phyloP scores from a whole-genome alignment of 495 filamentous ascomycete species.

The Clohesyomyces aquaticus region DNA sequence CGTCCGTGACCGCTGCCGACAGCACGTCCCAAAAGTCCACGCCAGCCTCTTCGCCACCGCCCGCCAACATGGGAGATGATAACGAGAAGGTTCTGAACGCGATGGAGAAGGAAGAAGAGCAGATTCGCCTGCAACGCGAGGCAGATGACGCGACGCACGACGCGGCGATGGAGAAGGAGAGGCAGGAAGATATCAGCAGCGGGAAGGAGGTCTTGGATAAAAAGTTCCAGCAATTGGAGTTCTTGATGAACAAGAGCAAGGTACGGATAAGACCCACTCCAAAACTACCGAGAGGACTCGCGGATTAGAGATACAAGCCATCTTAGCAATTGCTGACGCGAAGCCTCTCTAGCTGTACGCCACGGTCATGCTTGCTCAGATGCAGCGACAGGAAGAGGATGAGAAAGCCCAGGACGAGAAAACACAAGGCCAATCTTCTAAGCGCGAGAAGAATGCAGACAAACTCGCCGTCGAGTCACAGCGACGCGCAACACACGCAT shows the following conservation, averaged over 20 bases:
- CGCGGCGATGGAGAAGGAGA: conserved; percentile 54
- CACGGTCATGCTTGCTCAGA: conserved; percentile 64
- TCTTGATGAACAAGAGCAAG: conserved; percentile 53
- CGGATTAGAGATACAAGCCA: neutral
- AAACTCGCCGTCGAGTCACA: conserved; percentile 44
- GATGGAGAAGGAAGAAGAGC: conserved; percentile 58
- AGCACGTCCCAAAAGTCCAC: conserved; percentile 37
- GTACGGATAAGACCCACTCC: conserved; percentile 19
- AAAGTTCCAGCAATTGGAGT: conserved; percentile 57
- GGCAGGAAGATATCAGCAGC: conserved; percentile 49
- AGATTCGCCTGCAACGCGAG: conserved; percentile 53
- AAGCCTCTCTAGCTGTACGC: conserved; percentile 45
- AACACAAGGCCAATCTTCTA: conserved; percentile 48
- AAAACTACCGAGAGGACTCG: neutral
- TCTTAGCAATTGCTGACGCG: conserved; percentile 3
- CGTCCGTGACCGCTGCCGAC: conserved; percentile 26
- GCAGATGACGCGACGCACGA: conserved; percentile 55
- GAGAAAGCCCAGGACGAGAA: conserved; percentile 55
- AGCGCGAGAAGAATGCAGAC: conserved; percentile 49
- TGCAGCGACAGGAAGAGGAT: conserved; percentile 65
- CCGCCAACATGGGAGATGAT: conserved; percentile 24
- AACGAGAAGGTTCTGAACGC: conserved; percentile 39
- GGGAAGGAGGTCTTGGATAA: conserved; percentile 55
- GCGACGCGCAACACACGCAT: conserved; percentile 41
- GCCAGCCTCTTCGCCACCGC: conserved; percentile 37